Percentiles rank a stretch among this genome's conserved stretches.
phyloP scores from a whole-genome alignment of 345 rosid species.

The Sapria himalayana region DNA sequence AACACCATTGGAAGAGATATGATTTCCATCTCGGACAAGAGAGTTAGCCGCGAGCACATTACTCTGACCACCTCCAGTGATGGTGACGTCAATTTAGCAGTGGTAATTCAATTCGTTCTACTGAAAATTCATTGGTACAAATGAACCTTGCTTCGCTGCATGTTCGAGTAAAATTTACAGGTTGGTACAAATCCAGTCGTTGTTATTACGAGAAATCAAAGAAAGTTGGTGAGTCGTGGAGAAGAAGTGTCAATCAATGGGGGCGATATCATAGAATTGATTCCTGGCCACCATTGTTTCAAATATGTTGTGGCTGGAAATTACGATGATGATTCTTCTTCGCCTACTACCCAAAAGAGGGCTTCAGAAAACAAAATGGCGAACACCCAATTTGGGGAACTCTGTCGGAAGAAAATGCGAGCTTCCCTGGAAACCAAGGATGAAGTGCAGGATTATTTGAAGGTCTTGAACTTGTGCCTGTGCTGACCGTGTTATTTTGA shows the following conservation, averaged over 20 bases:
- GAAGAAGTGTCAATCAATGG: conserved; percentile 20
- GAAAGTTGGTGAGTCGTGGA: conserved; percentile 34
- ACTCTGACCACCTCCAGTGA: conserved; percentile 21
- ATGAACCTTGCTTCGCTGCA: neutral
- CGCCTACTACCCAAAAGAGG: conserved; percentile 11
- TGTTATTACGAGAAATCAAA: conserved; percentile 31
- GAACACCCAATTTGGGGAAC: conserved; percentile 6
- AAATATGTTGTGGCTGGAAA: conserved; percentile 21
- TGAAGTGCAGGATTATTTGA: no score
- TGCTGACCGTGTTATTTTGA: no score
- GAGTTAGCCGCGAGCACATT: conserved; percentile 82
- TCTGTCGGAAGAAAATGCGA: conserved; percentile 26
- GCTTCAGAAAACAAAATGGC: conserved; percentile 7
- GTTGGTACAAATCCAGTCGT: conserved; percentile 79
- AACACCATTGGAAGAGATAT: conserved; percentile 48
- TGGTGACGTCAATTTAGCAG: conserved; percentile 34
- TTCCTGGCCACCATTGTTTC: conserved; percentile 63
- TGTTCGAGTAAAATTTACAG: conserved; percentile 12
- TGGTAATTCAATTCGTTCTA: conserved; percentile 14
- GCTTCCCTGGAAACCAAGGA: no score
- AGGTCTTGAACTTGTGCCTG: no score
- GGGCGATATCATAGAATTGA: conserved; percentile 56
- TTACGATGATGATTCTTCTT: conserved; percentile 7
- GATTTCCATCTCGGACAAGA: conserved; percentile 35
- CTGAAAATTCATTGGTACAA: neutral